Conservation (phyloP, 2,329 filamentous ascomycete species). For the Penicillium sp. region DNA sequence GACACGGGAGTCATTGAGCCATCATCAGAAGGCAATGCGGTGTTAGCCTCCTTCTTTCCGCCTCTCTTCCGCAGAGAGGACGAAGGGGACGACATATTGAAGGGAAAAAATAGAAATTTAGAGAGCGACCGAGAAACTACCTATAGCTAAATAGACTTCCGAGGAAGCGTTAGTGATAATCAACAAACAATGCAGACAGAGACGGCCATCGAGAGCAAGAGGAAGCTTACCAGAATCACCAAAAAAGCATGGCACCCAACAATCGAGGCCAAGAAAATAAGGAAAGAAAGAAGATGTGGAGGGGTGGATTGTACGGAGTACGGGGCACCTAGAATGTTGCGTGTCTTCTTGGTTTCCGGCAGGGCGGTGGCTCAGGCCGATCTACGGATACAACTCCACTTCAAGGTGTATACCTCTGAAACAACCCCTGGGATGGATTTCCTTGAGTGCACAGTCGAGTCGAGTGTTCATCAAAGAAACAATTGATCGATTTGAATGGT, state of each 20-base stretch:
- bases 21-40: constrained; percentile 27
- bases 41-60: constrained; percentile 37
- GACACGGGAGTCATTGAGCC: constrained; percentile 20
- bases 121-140: constrained; percentile 31
- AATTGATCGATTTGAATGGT: background rate
- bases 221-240: constrained; percentile 24
- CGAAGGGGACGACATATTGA: constrained; percentile 38
- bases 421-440: background rate
- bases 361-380: constrained; percentile 23
- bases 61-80: constrained; percentile 45
- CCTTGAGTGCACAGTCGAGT: background rate
- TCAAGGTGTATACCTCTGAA: background rate
- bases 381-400: constrained; percentile 9
- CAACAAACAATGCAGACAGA: background rate
- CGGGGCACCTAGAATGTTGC: constrained; percentile 13
- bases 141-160: constrained; percentile 31
- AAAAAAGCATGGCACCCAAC: constrained; percentile 25
- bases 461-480: background rate
- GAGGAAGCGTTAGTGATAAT: constrained; percentile 13
- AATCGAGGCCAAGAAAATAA: constrained; percentile 15
- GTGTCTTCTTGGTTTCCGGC: constrained; percentile 21
- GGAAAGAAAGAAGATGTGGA: constrained; percentile 14
- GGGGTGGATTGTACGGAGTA: background rate
- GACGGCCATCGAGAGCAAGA: background rate
- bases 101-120: constrained; percentile 18